Percentiles rank a stretch among this genome's conserved stretches.
These are phyloP conservation scores for Fagus sylvatica DNA, from an alignment of 306 rosid species.

Conservation along the genomic window DNA sequence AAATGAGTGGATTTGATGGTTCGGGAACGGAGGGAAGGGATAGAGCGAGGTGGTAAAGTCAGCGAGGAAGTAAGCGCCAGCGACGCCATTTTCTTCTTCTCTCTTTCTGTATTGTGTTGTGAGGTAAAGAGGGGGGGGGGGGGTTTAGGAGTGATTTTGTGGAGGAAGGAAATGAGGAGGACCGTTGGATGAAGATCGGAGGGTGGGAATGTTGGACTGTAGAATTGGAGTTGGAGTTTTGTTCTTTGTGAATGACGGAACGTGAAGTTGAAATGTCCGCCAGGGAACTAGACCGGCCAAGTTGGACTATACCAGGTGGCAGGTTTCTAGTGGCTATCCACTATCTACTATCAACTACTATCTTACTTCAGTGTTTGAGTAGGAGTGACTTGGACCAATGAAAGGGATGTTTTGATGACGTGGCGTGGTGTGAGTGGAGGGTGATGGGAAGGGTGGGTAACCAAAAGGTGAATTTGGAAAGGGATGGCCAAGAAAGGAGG, in stretches of 20 bases:
- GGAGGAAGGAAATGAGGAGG: neutral
- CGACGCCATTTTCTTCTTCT: constrained; percentile 50
- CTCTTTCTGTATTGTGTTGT: too few species aligned
- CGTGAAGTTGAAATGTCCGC: constrained; percentile 36
- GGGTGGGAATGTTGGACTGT: constrained; percentile 24
- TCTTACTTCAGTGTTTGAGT: too few species aligned
- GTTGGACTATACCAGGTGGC: constrained; percentile 14
- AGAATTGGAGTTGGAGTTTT: constrained; percentile 31
- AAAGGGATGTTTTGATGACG: neutral
- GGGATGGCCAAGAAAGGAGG: neutral
- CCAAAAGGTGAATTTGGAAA: neutral
- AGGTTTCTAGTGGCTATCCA: neutral
- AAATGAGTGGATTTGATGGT: constrained; percentile 5
- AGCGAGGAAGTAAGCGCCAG: constrained; percentile 53
- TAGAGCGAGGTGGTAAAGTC: constrained; percentile 9
- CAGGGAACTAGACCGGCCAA: constrained; percentile 1
- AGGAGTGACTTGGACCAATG: neutral
- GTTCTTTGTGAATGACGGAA: constrained; percentile 39
- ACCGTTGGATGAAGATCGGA: constrained; percentile 42
- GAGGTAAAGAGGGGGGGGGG: neutral
- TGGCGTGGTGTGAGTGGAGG: neutral
- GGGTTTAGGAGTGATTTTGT: neutral
- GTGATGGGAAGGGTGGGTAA: neutral
- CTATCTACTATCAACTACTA: too few species aligned
- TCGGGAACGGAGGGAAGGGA: constrained; percentile 63